These are phyloP conservation scores for Cladorrhinum sp. DNA, from an alignment of 2,329 filamentous ascomycete species.

Conservation along the genomic window DNA sequence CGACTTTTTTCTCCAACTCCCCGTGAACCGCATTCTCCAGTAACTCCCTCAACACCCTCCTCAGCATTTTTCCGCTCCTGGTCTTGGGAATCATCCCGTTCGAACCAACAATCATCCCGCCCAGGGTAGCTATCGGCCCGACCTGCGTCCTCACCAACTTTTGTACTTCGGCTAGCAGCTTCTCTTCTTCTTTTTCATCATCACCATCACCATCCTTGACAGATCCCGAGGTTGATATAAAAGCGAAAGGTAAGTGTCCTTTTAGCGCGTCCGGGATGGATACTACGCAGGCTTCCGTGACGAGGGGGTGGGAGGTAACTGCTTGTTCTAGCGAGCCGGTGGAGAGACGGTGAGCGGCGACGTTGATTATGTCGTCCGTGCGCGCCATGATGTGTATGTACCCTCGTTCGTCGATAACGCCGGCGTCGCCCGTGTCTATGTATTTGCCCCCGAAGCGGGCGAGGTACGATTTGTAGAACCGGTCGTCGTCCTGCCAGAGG, in stretches of 20 bases:
- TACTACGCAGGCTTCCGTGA: conserved; percentile 84
- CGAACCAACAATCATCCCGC: conserved; percentile 81
- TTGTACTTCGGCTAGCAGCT: conserved; percentile 63
- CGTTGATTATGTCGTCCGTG: conserved; percentile 85
- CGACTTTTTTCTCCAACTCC: conserved; percentile 68
- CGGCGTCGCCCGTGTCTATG: conserved; percentile 89
- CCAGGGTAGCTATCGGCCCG: conserved; percentile 79
- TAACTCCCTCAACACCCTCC: conserved; percentile 77
- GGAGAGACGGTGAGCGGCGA: conserved; percentile 87
- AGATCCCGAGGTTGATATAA: conserved; percentile 60
- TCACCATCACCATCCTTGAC: conserved; percentile 42
- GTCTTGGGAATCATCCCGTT: conserved; percentile 89
- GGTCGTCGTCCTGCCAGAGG: conserved; percentile 79
- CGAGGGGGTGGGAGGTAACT: conserved; percentile 72
- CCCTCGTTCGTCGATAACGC: conserved; percentile 74
- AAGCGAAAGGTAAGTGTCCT: conserved; percentile 88
- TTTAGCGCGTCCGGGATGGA: conserved; percentile 83
- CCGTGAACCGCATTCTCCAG: conserved; percentile 77
- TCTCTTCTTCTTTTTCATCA: conserved; percentile 47
- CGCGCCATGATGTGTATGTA: conserved; percentile 64
- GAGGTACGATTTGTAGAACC: conserved; percentile 83
- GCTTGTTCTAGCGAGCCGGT: conserved; percentile 90
- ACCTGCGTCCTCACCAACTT: conserved; percentile 73
- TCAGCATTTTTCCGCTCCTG: conserved; percentile 83
- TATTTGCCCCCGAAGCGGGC: conserved; percentile 77